Percentiles rank a stretch among this genome's conserved stretches.
phyloP scores from a whole-genome alignment of 768 basidiomycete genomes.

The Amyloporia xantha region DNA sequence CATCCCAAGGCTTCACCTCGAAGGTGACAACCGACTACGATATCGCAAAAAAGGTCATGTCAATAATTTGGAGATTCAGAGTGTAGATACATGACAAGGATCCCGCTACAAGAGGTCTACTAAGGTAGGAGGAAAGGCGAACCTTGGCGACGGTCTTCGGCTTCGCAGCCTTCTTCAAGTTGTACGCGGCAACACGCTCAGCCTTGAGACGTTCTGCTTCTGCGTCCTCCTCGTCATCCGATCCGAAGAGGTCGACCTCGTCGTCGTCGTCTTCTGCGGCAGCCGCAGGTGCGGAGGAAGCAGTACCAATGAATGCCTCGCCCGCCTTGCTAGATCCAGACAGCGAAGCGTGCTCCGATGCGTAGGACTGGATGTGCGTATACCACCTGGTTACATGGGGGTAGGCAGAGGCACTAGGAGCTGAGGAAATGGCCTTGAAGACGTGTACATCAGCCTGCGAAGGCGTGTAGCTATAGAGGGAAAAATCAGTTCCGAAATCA shows the following conservation, averaged over 20 bases:
- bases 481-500: neutral
- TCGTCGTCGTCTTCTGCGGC: constrained; percentile 32
- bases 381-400: constrained; percentile 89
- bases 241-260: constrained; percentile 75
- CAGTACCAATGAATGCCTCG: constrained; percentile 58
- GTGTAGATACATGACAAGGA: constrained; percentile 1
- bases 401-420: constrained; percentile 55
- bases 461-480: constrained; percentile 63
- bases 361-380: constrained; percentile 86
- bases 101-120: constrained; percentile 5
- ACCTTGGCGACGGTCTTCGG: constrained; percentile 87
- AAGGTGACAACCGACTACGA: constrained; percentile 90
- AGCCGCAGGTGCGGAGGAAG: constrained; percentile 37
- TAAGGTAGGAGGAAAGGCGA: constrained; percentile 8
- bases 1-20: constrained; percentile 99
- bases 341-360: constrained; percentile 67
- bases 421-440: constrained; percentile 70
- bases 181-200: constrained; percentile 90
- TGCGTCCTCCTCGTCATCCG: constrained; percentile 41
- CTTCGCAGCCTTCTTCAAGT: constrained; percentile 89
- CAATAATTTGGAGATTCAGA: neutral
- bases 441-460: constrained; percentile 93
- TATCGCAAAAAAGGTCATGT: neutral
- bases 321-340: constrained; percentile 83
- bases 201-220: constrained; percentile 60